phyloP scores from a whole-genome alignment of 352 stramenopile species.

The Globisporangium emineosum region DNA sequence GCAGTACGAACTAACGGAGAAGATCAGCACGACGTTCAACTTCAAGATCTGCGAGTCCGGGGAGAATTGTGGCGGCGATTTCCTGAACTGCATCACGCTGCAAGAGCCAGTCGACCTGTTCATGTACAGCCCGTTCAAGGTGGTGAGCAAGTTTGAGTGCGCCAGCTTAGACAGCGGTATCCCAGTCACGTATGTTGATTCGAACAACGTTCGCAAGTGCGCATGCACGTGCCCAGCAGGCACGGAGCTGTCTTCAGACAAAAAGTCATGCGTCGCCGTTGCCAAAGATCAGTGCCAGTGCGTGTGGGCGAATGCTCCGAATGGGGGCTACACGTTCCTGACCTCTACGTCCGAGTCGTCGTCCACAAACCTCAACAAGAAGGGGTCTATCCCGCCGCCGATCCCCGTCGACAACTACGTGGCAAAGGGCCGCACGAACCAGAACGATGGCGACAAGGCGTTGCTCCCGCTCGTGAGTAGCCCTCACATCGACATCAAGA shows the following conservation, averaged over 20 bases:
- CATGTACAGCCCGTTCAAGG: constrained; percentile 66
- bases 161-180: constrained; percentile 28
- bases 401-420: constrained; percentile 57
- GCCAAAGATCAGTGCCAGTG: constrained; percentile 31
- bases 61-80: constrained; percentile 18
- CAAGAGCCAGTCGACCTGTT: constrained; percentile 43
- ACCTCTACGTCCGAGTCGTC: constrained; percentile 19
- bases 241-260: constrained; percentile 22
- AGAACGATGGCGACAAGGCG: constrained; percentile 7
- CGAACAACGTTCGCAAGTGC: constrained; percentile 32
- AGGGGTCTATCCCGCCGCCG: constrained; percentile 32
- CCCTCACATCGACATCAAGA: constrained; percentile 9
- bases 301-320: constrained; percentile 29
- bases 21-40: constrained; percentile 21
- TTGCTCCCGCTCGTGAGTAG: background rate
- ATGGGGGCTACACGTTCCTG: constrained; percentile 15
- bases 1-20: constrained; percentile 12
- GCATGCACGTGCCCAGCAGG: constrained; percentile 50
- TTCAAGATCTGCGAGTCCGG: constrained; percentile 24
- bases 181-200: constrained; percentile 43
- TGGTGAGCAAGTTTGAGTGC: constrained; percentile 40
- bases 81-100: constrained; percentile 39
- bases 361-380: no score
- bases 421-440: constrained; percentile 33
- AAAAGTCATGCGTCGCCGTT: constrained; percentile 27